These are phyloP conservation scores for Leonotis leonurus DNA, from an alignment of 257 asterid species.

Conservation along the genomic window DNA sequence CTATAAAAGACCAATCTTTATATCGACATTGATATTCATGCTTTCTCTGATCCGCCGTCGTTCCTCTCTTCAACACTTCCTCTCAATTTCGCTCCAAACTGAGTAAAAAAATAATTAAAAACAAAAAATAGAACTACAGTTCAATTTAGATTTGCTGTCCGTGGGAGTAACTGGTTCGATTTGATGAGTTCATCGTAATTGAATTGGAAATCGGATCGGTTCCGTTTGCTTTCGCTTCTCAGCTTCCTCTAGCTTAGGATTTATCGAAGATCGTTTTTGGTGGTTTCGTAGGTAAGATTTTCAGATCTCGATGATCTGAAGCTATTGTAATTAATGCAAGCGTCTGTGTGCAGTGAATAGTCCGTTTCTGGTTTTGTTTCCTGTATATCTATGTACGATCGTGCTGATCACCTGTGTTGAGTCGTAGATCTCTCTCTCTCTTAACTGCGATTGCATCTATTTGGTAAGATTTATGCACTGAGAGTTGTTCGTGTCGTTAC, in stretches of 20 bases:
- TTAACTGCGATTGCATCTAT: constrained; percentile 15
- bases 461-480: neutral
- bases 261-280: constrained; percentile 11
- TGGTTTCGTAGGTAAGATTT: constrained; percentile 22
- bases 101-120: neutral
- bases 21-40: neutral
- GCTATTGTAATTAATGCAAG: constrained; percentile 22
- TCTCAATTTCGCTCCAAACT: constrained; percentile 19
- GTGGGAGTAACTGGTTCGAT: neutral
- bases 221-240: neutral
- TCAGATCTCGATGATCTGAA: constrained; percentile 34
- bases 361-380: constrained; percentile 6
- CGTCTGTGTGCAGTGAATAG: constrained; percentile 10
- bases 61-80: neutral
- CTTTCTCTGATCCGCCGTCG: constrained; percentile 45
- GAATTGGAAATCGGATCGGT: constrained; percentile 26
- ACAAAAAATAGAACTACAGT: neutral
- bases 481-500: neutral
- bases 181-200: constrained; percentile 28
- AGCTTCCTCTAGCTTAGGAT: constrained; percentile 10
- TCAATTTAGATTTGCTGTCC: neutral
- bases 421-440: constrained; percentile 28
- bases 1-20: constrained; percentile 14
- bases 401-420: constrained; percentile 26
- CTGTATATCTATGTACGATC: constrained; percentile 8